Base-by-base conservation (phyloP, 768 basidiomycete species). In the Gautieria morchelliformis region DNA sequence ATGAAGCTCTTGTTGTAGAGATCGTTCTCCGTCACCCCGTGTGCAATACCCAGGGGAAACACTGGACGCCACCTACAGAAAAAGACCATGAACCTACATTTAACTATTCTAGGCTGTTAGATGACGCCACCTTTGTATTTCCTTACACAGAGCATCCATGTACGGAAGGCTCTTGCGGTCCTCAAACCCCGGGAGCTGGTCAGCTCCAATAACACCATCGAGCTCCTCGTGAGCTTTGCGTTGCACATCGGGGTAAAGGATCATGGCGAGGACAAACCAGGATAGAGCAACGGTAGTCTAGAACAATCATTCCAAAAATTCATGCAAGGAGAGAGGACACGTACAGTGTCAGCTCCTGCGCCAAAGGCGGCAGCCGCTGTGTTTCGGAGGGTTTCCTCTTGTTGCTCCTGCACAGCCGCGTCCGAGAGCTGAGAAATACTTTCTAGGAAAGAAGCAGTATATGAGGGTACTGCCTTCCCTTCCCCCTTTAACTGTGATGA, bases 321-420 rank as follows among this genome's bases (percentile, higher is more conserved):
- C n/a, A 49, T 20, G 15, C 32, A 8, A 49, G 46, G 19, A 19
- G n/a, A 49, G 48, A 30, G 22, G 12, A n/a, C 10, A 27, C 35
- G 8, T 49, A 75, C 75, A 39, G 74, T 76, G 41, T 60, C 59
- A 33, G 44, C 48, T 17, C 60, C 60, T 17, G 19, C 60, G 7
- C 11, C 37, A 53, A 52, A 60, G 5, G 54, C 40, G n/a, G 41
- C 15, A 17, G 47, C 60, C 4, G 17, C 47, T 7, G 37, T 50
- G 22, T 46, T 24, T 9, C 40, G 37, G 45, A 58, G 41, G 17
- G 56, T 60, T 12, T 14, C 19, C 17, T 46, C 52, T 35, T 53
- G 19, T 27, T 58, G 53, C 19, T 32, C 17, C 27, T 27, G 27
- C 20, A 42, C 20, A n/a, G 5, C 17, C 5, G 24, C 19, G 32